Evolutionary conservation across 163 green algal genomes (phyloP).

Genomic region (Chlamydomonas reinhardtii): DNA sequence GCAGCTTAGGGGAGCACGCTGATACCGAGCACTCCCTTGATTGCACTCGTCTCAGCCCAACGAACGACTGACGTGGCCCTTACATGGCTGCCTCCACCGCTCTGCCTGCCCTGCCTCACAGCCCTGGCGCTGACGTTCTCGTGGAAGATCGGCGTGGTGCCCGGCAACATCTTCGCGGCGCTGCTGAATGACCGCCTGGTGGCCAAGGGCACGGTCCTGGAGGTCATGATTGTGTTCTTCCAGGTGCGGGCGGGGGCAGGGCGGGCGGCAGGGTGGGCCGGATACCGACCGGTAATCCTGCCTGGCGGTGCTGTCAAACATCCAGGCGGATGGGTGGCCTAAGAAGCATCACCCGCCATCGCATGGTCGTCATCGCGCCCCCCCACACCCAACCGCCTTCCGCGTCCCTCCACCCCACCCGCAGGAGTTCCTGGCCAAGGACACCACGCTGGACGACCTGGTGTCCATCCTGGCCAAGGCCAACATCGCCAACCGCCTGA

Average conservation of each 20-base stretch:
- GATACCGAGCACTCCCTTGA: too few relatives aligned
- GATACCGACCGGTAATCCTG: not conserved
- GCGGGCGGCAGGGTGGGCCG: not conserved
- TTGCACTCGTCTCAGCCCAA: too few relatives aligned
- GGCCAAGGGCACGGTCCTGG: slow-evolving; percentile 87
- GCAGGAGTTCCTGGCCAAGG: slow-evolving; percentile 84
- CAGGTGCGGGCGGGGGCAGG: slow-evolving; percentile 49
- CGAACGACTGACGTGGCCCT: too few relatives aligned
- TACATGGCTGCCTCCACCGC: too few relatives aligned
- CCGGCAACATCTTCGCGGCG: slow-evolving; percentile 89
- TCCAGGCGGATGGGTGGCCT: not conserved
- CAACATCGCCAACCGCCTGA: slow-evolving; percentile 84
- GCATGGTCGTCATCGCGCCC: too few relatives aligned
- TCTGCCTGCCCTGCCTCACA: slow-evolving; percentile 61
- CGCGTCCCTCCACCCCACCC: not conserved
- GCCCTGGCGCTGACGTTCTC: slow-evolving; percentile 90
- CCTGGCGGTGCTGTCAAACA: too few relatives aligned
- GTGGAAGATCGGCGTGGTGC: slow-evolving; percentile 90
- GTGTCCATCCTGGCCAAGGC: slow-evolving; percentile 86
- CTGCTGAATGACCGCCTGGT: slow-evolving; percentile 95
- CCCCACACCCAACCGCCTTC: not conserved
- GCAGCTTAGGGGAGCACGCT: too few relatives aligned
- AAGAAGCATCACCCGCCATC: too few relatives aligned
- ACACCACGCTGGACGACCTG: slow-evolving; percentile 75
- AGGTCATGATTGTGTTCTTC: slow-evolving; percentile 79